These are phyloP conservation scores for Tremellales sp. DNA, from an alignment of 1,284 basidiomycete species.

Conservation along the genomic window DNA sequence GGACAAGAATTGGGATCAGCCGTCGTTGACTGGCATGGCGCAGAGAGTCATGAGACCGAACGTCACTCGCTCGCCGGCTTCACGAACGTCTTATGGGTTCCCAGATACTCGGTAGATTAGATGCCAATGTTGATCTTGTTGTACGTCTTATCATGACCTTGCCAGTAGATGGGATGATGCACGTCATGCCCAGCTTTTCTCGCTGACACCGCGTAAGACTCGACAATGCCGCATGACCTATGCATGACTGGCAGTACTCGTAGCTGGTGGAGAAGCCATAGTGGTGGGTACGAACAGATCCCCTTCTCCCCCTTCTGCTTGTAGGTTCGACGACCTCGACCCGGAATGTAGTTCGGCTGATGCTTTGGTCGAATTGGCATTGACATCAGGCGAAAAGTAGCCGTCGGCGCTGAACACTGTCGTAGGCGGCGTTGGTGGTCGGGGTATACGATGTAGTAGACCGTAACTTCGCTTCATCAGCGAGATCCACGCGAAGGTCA, in stretches of 20 bases:
- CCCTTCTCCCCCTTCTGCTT: too few species aligned
- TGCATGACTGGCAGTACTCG: too few species aligned
- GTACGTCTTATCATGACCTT: too few species aligned
- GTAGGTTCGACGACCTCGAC: too few species aligned
- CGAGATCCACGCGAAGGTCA: not conserved
- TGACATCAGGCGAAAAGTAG: constrained; percentile 16
- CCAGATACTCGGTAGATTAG: constrained; percentile 11
- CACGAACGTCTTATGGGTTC: constrained; percentile 33
- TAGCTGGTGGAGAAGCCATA: too few species aligned
- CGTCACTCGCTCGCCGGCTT: constrained; percentile 15
- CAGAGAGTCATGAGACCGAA: constrained; percentile 16
- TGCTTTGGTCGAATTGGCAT: not conserved
- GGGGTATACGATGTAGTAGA: constrained; percentile 82
- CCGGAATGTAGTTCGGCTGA: too few species aligned
- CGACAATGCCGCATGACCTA: too few species aligned
- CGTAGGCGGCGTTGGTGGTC: constrained; percentile 38
- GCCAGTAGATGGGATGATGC: not conserved
- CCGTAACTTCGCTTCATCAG: constrained; percentile 52
- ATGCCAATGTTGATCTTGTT: not conserved
- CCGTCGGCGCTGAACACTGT: constrained; percentile 17
- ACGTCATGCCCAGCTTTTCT: too few species aligned
- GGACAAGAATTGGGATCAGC: not conserved
- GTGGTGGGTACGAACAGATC: too few species aligned
- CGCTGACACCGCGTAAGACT: too few species aligned
- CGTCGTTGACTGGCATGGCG: constrained; percentile 1